Evolutionary conservation across 495 filamentous ascomycete species (phyloP), one percentile per base, ranked within the genome.

Genomic region (Hypoxylon lenormandii): DNA sequence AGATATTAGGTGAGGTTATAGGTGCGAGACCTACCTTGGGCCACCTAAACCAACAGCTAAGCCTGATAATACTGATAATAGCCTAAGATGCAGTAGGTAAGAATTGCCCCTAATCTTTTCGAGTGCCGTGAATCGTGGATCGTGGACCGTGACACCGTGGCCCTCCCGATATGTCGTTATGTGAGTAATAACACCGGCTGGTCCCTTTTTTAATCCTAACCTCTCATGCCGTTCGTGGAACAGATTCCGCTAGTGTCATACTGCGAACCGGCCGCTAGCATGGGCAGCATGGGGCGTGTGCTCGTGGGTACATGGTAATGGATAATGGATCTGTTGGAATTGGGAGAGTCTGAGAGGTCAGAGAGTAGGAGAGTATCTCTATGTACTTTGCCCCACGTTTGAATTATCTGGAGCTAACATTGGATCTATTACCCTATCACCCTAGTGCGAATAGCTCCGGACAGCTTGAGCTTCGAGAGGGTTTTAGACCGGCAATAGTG

Each of bases 61-160:
- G 30, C 30, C 4, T n/a, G 30, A 3, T 33, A 33, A 53, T 15
- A 10, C 23, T 28, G 47, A 54, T 64, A 42, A 58, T 50, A 57
- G 59, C 36, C 36, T 63, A 48, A 54, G 48, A 38, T 53, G 42
- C 53, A 28, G 60, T 50, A 70, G 28, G 60, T 65, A 64, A 70
- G 60, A 64, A 51, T 55, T 64, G 66, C 52, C 30, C 30, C 10
- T 3, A 33, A 1, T 48, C 7, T 51, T 52, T 37, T 50, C n/a
- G 37, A 65, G 38, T 65, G 67, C 67, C 60, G 60, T 55, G 64
- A 54, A 51, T 52, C 48, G 46, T 40, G 52, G 47, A 52, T 56
- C 51, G 52, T 48, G 30, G 48, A 61, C 33, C 40, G 26, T 33
- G 30, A 1, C 30, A 33, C 1, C 30, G 30, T 8, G 10, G 30